Evolutionary conservation across 78 protist genomes (phyloP).

Genomic region (Emiliania huxleyi): DNA sequence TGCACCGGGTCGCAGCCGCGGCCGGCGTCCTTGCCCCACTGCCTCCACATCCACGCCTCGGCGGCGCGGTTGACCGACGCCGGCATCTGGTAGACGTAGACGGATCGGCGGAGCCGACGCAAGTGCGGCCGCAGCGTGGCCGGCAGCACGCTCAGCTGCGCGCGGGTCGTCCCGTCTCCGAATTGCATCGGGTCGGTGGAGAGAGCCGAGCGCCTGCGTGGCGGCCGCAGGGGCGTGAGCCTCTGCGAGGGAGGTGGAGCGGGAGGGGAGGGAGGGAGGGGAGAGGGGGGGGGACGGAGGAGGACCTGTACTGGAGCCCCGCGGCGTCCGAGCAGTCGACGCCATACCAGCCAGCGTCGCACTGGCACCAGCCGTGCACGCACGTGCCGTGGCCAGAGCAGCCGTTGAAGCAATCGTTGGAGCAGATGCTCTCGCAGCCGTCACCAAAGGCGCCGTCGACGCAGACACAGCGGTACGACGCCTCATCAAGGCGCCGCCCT

Average conservation of each 20-base stretch:
- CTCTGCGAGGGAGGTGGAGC: too few relatives aligned
- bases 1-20: slow-evolving; percentile 9
- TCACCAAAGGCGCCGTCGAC: neutral
- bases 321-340: neutral
- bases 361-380: slow-evolving; percentile 23
- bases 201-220: neutral
- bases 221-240: too few relatives aligned
- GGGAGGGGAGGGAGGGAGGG: too few relatives aligned
- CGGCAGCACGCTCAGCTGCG: neutral
- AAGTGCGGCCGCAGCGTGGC: neutral
- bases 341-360: slow-evolving; percentile 1
- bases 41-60: slow-evolving; percentile 12
- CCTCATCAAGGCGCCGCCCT: neutral
- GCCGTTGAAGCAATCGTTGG: slow-evolving; percentile 11
- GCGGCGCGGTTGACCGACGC: neutral
- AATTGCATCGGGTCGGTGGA: neutral
- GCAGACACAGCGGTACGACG: neutral
- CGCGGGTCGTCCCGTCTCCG: neutral
- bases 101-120: neutral
- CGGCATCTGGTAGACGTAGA: neutral
- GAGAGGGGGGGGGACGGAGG: too few relatives aligned
- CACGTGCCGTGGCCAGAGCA: slow-evolving; percentile 21
- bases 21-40: neutral
- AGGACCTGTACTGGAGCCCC: neutral
- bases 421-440: neutral